phyloP scores from a whole-genome alignment of 2,329 filamentous ascomycete species.

The Sphaerulina vaccinii region DNA sequence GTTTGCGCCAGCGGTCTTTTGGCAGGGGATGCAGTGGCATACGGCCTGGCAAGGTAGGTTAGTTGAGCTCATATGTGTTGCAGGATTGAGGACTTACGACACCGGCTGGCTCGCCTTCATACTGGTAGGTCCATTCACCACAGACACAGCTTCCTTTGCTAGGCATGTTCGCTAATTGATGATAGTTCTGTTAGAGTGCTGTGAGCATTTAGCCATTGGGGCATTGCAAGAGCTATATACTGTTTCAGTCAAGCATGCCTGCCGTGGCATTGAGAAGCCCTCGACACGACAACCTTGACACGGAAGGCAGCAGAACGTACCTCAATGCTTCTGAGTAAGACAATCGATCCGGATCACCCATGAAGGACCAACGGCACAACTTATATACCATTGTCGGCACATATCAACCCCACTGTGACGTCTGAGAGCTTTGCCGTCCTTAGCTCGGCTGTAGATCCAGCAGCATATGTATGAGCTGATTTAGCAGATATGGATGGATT shows the following conservation, averaged over 20 bases:
- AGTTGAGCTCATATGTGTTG: neutral
- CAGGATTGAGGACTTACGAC: conserved; percentile 21
- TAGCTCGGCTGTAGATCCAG: too few species aligned
- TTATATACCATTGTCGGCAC: neutral
- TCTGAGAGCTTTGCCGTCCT: neutral
- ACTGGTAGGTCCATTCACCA: conserved; percentile 39
- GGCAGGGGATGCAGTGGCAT: conserved; percentile 37
- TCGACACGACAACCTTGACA: neutral
- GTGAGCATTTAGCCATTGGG: neutral
- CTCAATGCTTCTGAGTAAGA: neutral
- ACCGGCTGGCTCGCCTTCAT: conserved; percentile 33
- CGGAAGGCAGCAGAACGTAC: neutral
- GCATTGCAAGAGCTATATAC: neutral
- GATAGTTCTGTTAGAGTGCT: neutral
- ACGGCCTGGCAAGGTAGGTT: conserved; percentile 19
- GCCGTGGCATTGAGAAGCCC: neutral
- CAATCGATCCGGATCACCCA: neutral
- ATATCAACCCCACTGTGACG: conserved; percentile 6
- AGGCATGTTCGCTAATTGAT: conserved; percentile 13
- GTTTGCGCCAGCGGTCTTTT: conserved; percentile 35
- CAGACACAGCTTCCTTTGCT: conserved; percentile 32
- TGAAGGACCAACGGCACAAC: neutral
- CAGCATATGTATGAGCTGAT: too few species aligned
- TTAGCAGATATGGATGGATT: too few species aligned
- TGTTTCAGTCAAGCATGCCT: neutral